Conservation (phyloP, 768 basidiomycete genomes). For the Porphyrellus cyaneotinctus region DNA sequence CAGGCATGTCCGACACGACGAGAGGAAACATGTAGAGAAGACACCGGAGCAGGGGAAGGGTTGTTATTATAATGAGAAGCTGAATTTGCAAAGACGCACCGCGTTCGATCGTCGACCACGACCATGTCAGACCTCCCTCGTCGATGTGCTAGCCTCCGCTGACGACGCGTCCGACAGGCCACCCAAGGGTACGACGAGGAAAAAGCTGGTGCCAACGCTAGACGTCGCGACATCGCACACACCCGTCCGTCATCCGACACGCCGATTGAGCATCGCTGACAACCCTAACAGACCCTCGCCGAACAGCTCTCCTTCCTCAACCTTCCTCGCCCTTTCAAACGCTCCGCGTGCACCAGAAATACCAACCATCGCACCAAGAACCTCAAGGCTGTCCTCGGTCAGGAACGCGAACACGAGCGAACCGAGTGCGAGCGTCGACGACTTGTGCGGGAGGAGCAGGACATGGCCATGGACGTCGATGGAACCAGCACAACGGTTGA, state of each 20-base stretch:
- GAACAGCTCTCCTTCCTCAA: slow-evolving; percentile 74
- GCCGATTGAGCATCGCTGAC: neutral
- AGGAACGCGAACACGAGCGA: slow-evolving; percentile 77
- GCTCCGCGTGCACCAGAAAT: slow-evolving; percentile 64
- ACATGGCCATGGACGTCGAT: slow-evolving; percentile 52
- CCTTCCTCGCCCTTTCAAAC: slow-evolving; percentile 74
- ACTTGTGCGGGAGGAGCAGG: slow-evolving; percentile 43
- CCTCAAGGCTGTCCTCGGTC: slow-evolving; percentile 69
- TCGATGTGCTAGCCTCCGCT: too few relatives aligned
- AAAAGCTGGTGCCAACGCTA: neutral
- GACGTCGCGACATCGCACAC: neutral
- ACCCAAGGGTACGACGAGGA: slow-evolving; percentile 5
- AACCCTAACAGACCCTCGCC: slow-evolving; percentile 51
- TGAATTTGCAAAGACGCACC: neutral
- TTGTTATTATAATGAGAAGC: neutral
- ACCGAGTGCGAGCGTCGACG: slow-evolving; percentile 58
- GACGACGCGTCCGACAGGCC: neutral
- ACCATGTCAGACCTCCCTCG: slow-evolving; percentile 2
- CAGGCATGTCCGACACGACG: slow-evolving; percentile 1
- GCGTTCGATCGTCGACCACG: neutral
- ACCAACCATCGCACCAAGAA: slow-evolving; percentile 72
- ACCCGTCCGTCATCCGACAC: neutral
- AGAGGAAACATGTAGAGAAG: neutral
- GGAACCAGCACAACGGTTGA: slow-evolving; percentile 22
- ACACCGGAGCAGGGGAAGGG: neutral